Conservation (phyloP, 495 filamentous ascomycete genomes). For the Tricharina praecox region DNA sequence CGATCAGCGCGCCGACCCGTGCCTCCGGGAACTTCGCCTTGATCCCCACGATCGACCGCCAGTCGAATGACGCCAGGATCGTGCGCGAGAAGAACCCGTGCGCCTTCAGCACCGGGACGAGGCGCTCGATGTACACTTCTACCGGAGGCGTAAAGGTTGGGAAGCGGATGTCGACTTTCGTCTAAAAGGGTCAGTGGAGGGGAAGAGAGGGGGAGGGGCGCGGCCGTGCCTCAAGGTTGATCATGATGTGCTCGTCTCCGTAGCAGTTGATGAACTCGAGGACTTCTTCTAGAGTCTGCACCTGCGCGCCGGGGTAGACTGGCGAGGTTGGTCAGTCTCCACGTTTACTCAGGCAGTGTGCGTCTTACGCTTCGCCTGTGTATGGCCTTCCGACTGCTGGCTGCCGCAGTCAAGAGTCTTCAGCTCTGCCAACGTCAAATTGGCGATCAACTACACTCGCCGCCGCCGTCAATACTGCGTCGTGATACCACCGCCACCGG, state of each 20-base stretch:
- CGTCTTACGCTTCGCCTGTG: constrained; percentile 7
- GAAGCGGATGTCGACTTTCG: constrained; percentile 6
- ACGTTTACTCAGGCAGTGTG: too few species aligned
- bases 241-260: constrained; percentile 2
- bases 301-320: constrained; percentile 3
- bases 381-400: constrained; percentile 5
- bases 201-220: background rate
- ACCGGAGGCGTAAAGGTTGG: background rate
- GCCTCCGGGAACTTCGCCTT: constrained; percentile 1
- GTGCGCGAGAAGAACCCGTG: constrained; percentile 1
- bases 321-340: too few species aligned
- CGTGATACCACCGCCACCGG: too few species aligned
- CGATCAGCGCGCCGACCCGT: constrained; percentile 3
- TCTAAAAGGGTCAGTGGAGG: background rate
- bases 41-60: constrained; percentile 7
- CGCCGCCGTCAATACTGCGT: too few species aligned
- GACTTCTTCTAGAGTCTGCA: constrained; percentile 11
- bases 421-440: constrained; percentile 12
- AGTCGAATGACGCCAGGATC: constrained; percentile 9
- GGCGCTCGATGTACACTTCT: constrained; percentile 1
- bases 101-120: constrained; percentile 6
- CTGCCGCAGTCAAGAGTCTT: constrained; percentile 15
- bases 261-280: constrained; percentile 10
- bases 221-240: constrained; percentile 8
- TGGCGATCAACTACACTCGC: constrained; percentile 9